These are phyloP conservation scores for Ustilago shanxiensis DNA, from an alignment of 1,284 basidiomycete genomes.

Conservation along the genomic window DNA sequence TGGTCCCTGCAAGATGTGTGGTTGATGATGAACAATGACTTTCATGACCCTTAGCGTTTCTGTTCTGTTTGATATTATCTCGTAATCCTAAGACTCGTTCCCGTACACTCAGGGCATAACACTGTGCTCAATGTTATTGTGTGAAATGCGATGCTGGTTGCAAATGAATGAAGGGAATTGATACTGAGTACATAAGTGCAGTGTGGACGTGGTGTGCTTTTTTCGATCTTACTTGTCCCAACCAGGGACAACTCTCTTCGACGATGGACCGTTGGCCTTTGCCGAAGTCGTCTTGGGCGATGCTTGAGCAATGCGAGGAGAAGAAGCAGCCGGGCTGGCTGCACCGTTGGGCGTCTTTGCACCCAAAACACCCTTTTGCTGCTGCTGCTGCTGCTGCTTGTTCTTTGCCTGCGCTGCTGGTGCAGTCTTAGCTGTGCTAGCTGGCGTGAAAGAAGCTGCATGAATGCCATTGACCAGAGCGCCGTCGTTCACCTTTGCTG, in stretches of 20 bases:
- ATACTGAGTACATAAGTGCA: not conserved
- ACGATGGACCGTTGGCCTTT: conserved; percentile 6
- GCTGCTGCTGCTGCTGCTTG: conserved; percentile 26
- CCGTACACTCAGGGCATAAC: not conserved
- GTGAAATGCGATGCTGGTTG: conserved; percentile 31
- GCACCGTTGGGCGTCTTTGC: conserved; percentile 18
- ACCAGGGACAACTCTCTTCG: conserved; percentile 34
- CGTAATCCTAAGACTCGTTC: conserved; percentile 2
- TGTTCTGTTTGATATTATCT: not conserved
- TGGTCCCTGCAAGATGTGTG: not conserved
- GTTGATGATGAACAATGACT: conserved; percentile 10
- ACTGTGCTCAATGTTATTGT: not conserved
- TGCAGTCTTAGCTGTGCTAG: conserved; percentile 11
- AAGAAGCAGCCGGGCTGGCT: conserved; percentile 25
- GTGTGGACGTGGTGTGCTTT: not conserved
- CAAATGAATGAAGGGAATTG: conserved; percentile 7
- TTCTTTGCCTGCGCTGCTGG: conserved; percentile 5
- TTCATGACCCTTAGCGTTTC: not conserved
- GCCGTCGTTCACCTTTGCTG: not conserved
- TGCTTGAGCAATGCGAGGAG: conserved; percentile 26
- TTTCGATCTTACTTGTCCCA: conserved; percentile 25
- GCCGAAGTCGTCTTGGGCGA: conserved; percentile 15
- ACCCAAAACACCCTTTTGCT: conserved; percentile 15
- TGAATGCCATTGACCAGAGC: conserved; percentile 18
- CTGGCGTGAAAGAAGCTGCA: conserved; percentile 5